phyloP scores from a whole-genome alignment of 169 alveolate genomes.

The Cyclospora cayetanensis region DNA sequence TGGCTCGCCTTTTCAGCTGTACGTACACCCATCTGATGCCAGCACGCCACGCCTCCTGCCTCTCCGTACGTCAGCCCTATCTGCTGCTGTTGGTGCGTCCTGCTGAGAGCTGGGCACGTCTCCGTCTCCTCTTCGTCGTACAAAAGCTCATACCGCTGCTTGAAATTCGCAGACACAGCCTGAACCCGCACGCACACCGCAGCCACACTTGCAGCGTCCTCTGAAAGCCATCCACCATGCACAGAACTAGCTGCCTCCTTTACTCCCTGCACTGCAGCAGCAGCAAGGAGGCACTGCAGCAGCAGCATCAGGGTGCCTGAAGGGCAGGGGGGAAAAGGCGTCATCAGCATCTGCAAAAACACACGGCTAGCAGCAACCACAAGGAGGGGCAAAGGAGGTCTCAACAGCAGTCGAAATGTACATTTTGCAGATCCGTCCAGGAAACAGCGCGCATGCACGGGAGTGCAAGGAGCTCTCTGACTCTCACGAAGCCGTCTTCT shows the following conservation, averaged over 20 bases:
- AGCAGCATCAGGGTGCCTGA: neutral
- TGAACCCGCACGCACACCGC: neutral
- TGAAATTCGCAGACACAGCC: slow-evolving; percentile 52
- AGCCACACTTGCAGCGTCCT: no score
- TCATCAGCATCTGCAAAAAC: neutral
- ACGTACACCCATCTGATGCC: neutral
- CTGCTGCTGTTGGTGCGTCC: slow-evolving; percentile 41
- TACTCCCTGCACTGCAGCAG: neutral
- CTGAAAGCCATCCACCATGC: neutral
- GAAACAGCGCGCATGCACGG: slow-evolving; percentile 64
- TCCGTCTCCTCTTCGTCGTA: slow-evolving; percentile 52
- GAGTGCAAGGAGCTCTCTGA: slow-evolving; percentile 27
- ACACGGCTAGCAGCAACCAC: neutral
- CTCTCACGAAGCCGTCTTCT: slow-evolving; percentile 69
- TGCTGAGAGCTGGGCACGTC: neutral
- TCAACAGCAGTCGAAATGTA: neutral
- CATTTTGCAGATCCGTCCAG: slow-evolving; percentile 15
- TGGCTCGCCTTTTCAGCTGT: neutral
- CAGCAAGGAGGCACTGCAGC: neutral
- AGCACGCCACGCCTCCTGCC: neutral
- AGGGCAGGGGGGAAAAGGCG: neutral
- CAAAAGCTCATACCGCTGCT: slow-evolving; percentile 55
- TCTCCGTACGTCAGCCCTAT: neutral
- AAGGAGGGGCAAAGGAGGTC: neutral
- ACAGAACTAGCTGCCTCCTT: neutral